These are phyloP conservation scores for Tricholoma furcatifolium DNA, from an alignment of 768 basidiomycete species.

Conservation along the genomic window DNA sequence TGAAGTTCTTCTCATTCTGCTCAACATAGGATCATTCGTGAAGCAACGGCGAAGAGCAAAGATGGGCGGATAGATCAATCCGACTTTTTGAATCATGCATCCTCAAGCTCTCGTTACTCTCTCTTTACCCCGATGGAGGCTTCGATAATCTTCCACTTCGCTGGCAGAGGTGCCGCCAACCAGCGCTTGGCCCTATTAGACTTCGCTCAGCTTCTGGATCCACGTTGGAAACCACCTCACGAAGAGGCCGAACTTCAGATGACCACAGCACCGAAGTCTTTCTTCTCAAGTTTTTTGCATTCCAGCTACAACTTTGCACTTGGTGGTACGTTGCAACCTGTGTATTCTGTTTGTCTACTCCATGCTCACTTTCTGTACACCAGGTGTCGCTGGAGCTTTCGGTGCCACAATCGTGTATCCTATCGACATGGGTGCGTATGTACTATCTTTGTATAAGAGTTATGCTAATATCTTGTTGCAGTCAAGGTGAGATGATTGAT, in stretches of 20 bases:
- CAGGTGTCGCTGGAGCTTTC: slow-evolving; percentile 87
- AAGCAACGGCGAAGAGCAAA: slow-evolving; percentile 85
- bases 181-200: slow-evolving; percentile 83
- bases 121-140: slow-evolving; percentile 98
- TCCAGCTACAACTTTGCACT: slow-evolving; percentile 86
- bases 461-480: slow-evolving; percentile 27
- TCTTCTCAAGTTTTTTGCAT: slow-evolving; percentile 54
- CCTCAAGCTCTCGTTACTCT: slow-evolving; percentile 85
- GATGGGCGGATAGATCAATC: slow-evolving; percentile 94
- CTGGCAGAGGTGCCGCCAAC: slow-evolving; percentile 69
- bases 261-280: slow-evolving; percentile 18
- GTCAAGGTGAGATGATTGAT: slow-evolving; percentile 63
- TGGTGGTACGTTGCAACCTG: slow-evolving; percentile 54
- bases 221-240: slow-evolving; percentile 78
- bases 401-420: slow-evolving; percentile 99
- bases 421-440: slow-evolving; percentile 80
- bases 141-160: slow-evolving; percentile 98
- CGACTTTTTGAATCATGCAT: slow-evolving; percentile 92
- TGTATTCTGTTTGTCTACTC: neutral
- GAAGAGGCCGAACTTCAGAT: slow-evolving; percentile 42
- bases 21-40: slow-evolving; percentile 70
- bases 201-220: slow-evolving; percentile 91
- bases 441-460: neutral
- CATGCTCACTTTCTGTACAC: slow-evolving; percentile 15
- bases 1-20: slow-evolving; percentile 6